These are phyloP conservation scores for Cystofilobasidium bisporidii DNA, from an alignment of 768 basidiomycete genomes.

Conservation along the genomic window DNA sequence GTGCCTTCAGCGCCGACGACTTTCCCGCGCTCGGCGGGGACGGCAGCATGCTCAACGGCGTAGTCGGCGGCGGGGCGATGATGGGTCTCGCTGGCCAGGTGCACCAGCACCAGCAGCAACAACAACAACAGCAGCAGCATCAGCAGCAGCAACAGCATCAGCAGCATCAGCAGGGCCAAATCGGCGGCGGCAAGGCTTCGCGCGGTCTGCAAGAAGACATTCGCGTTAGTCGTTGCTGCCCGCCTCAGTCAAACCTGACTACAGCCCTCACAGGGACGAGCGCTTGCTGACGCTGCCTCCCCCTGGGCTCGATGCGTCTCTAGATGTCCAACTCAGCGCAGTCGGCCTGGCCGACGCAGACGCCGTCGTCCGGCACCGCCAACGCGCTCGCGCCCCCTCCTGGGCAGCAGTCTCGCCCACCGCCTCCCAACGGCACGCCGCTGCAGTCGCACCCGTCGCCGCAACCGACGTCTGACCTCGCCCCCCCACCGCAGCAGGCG, in stretches of 20 bases:
- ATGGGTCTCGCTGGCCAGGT: neutral
- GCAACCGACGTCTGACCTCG: neutral
- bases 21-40: constrained; percentile 27
- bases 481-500: neutral
- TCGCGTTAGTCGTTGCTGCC: constrained; percentile 10
- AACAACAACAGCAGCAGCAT: neutral
- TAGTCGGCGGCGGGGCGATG: neutral
- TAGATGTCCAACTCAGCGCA: constrained; percentile 3
- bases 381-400: constrained; percentile 18
- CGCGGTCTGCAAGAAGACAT: constrained; percentile 24
- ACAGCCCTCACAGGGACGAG: no score
- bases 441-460: neutral
- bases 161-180: constrained; percentile 3
- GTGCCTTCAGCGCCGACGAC: constrained; percentile 26
- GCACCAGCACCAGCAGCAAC: neutral
- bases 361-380: constrained; percentile 5
- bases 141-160: neutral
- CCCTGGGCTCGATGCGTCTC: no score
- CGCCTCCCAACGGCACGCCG: constrained; percentile 2
- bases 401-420: neutral
- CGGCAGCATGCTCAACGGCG: constrained; percentile 17
- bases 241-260: neutral
- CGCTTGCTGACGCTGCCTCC: no score
- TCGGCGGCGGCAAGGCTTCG: constrained; percentile 25
- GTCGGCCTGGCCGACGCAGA: constrained; percentile 24